These are phyloP conservation scores for Colletotrichum ledebouriae DNA, from an alignment of 2,329 filamentous ascomycete species.

Conservation along the genomic window DNA sequence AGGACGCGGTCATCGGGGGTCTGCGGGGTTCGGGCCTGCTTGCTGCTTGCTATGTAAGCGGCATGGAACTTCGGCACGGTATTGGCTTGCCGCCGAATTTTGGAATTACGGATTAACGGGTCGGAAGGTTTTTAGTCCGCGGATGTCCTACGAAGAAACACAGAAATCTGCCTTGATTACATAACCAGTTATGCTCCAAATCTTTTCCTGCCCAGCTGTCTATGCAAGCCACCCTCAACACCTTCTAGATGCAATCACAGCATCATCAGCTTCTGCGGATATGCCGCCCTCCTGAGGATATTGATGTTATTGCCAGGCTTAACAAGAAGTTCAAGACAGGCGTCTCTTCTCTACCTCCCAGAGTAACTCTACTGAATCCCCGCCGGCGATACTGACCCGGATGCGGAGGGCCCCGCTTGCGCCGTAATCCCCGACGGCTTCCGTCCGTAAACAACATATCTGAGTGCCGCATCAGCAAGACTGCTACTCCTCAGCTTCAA, in stretches of 20 bases:
- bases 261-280: too few relatives aligned
- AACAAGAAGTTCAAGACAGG: too few relatives aligned
- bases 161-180: too few relatives aligned
- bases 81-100: too few relatives aligned
- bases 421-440: slow-evolving; percentile 22
- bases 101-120: slow-evolving; percentile 15
- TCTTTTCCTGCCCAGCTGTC: neutral
- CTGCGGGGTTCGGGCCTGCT: too few relatives aligned
- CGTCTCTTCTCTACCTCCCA: neutral
- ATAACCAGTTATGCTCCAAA: too few relatives aligned
- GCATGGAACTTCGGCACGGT: neutral
- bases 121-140: neutral
- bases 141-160: too few relatives aligned
- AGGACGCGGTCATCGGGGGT: neutral
- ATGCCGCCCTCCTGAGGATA: too few relatives aligned
- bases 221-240: too few relatives aligned
- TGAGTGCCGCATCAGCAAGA: neutral
- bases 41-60: slow-evolving; percentile 15
- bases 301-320: too few relatives aligned
- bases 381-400: neutral
- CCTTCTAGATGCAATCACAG: too few relatives aligned
- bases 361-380: neutral
- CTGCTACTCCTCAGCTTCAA: too few relatives aligned
- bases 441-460: slow-evolving; percentile 38
- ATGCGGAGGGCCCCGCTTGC: neutral